Evolutionary conservation across 345 rosid species (phyloP), one percentile per base, ranked within the genome.

Genomic region (Orychophragmus violaceus): DNA sequence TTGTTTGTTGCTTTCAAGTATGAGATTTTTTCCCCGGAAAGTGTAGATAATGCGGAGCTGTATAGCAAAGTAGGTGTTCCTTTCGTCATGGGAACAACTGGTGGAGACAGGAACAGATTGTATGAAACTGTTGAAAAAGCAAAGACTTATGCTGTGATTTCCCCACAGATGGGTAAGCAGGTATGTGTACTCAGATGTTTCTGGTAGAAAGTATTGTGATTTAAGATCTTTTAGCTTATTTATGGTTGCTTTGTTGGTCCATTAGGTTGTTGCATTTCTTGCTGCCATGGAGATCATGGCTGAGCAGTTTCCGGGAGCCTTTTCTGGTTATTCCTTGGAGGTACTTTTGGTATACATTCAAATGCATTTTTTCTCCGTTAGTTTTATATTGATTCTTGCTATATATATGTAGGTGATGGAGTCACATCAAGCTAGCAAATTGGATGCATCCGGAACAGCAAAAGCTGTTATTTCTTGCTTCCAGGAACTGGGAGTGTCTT

Each of bases 151-250:
- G 95, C 99, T 66, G 93, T 94, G 52, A 87, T 94, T 66, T 94
- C 99, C 13, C 99, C 97, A 6, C 99, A 94, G 74, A 94, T 94
- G 99, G 99, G 99, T 65, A 94, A 94, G 50, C 97, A 88, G 82
- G 96, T 90, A 70, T 59, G 74, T 29, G 27, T 37, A 35, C 54
- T 72, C 29, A 29, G 11, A 25, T 52, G 30, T 14, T 25, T 59
- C 17, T 18, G 24, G 44, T 3, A 27, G 27, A 29, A 57, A 51
- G 14, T 2, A 21, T n/a, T 42, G 42, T 55, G 30, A 0, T 27
- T 17, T 23, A 50, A 52, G 50, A 53, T 74, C 17, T 5, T 72
- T 53, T 58, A 33, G 71, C 48, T 48, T 5, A 36, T 66, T 14
- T 76, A 29, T 57, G 59, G 59, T 59, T 62, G 65, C 17, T 30